Evolutionary conservation across 2,329 filamentous ascomycete genomes (phyloP).

Genomic region (Mycocentrospora acerina): DNA sequence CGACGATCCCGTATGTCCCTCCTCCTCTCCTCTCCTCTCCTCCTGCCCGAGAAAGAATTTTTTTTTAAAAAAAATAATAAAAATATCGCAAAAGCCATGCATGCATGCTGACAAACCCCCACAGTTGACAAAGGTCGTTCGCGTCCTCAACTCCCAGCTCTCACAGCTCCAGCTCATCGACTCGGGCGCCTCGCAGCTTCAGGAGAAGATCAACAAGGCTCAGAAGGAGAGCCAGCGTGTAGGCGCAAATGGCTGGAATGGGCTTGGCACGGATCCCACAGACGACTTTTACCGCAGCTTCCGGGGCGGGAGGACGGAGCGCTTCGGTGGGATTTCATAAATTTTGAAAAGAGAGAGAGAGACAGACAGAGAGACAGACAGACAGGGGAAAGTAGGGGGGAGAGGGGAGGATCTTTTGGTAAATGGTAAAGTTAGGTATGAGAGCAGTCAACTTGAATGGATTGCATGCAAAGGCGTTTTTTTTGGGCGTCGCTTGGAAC

Average conservation of each 20-base stretch:
- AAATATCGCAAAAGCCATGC: background rate
- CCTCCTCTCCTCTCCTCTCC: background rate
- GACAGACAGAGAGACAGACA: no score
- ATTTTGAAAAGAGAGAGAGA: no score
- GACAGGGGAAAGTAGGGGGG: no score
- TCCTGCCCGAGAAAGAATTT: no score
- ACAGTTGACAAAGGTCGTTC: slow-evolving; percentile 90
- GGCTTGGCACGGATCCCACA: slow-evolving; percentile 67
- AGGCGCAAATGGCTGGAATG: slow-evolving; percentile 51
- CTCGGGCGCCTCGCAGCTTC: slow-evolving; percentile 75
- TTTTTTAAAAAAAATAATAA: slow-evolving; percentile 6
- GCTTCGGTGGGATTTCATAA: slow-evolving; percentile 36
- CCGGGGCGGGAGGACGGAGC: slow-evolving; percentile 57
- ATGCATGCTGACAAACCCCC: slow-evolving; percentile 7
- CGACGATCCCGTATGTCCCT: slow-evolving; percentile 34
- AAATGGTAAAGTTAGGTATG: no score
- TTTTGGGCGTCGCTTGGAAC: no score
- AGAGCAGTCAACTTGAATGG: no score
- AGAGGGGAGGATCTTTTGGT: no score
- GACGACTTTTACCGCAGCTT: slow-evolving; percentile 93
- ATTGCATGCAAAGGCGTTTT: no score
- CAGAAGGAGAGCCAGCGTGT: slow-evolving; percentile 72
- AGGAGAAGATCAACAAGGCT: slow-evolving; percentile 77
- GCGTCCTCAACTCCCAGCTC: slow-evolving; percentile 90
- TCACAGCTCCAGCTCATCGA: slow-evolving; percentile 93